Base-by-base conservation (phyloP, 2,329 filamentous ascomycete species). In the Tolypocladium tundrense region DNA sequence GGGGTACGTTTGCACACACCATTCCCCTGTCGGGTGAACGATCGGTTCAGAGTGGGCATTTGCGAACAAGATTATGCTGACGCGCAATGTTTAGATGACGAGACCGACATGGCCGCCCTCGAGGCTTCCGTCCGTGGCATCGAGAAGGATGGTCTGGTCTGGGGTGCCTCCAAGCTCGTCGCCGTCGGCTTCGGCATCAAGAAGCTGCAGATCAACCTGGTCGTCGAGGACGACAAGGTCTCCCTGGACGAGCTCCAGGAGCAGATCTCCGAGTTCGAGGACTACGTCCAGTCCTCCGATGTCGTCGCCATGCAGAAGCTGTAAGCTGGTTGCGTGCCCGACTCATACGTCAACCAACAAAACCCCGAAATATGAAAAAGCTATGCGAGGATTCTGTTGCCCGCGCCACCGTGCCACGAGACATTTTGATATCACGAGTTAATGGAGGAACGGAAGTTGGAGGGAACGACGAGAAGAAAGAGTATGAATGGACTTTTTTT, bases 181-280 rank as follows among this genome's bases (percentile, higher is more conserved):
- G 76, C 92, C 65, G 87, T 99, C 69, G 93, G 92, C 71, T 99
- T 90, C 83, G 94, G 94, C 83, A 95, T 99, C 83, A 94, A 90
- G 84, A 97, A 97, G 86, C 87, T 99, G 64, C 93, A 97, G 85
- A 96, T 99, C 82, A 97, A 90, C 87, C 78, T 97, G 67, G 91
- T 97, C 68, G 81, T 97, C 65, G 94, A 97, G 83, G 94, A 99
- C 74, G 93, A 97, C 66, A 97, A 97, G 85, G 76, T 99, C 72
- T 92, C 90, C 66, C 75, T 90, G 64, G 84, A 88, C 67, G 93
- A 97, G 63, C 87, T 99, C 67, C 85, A 96, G 83, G 86, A 90
- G 73, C 70, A 89, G 80, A 95, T 97, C 69, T 63, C 73, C 71
- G 90, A 84, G 66, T 84, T 92, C 69, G 94, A 97, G 81, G 94